Conservation (phyloP, 768 basidiomycete species). For the Russula foetens region DNA sequence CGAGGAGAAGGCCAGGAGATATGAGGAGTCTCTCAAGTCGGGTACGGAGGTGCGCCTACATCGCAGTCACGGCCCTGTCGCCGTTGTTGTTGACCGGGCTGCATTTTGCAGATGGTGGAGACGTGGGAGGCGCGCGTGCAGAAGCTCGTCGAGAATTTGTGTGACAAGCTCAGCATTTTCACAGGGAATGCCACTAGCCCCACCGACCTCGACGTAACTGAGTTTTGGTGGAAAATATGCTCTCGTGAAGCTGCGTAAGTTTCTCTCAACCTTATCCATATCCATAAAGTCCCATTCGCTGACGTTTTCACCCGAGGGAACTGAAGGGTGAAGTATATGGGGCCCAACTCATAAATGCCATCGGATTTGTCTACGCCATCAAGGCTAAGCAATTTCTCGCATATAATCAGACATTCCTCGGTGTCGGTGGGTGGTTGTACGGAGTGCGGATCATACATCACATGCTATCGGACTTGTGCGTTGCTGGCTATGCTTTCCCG, state of each 20-base stretch:
- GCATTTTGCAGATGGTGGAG: slow-evolving; percentile 54
- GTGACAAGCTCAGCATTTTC: too few species aligned
- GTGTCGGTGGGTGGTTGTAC: slow-evolving; percentile 92
- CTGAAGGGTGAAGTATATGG: slow-evolving; percentile 83
- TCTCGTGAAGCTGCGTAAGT: slow-evolving; percentile 70
- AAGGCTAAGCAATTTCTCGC: too few species aligned
- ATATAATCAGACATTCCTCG: too few species aligned
- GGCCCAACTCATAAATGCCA: too few species aligned
- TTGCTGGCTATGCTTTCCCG: slow-evolving; percentile 10
- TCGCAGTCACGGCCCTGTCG: background rate
- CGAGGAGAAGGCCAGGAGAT: slow-evolving; percentile 37
- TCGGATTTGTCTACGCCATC: too few species aligned
- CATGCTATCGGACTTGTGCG: slow-evolving; percentile 86
- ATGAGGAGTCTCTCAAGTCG: slow-evolving; percentile 61
- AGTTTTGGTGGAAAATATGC: slow-evolving; percentile 70
- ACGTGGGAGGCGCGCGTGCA: too few species aligned
- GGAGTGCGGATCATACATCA: slow-evolving; percentile 89
- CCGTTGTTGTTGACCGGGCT: slow-evolving; percentile 8
- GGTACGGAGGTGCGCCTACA: too few species aligned
- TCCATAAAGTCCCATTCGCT: background rate
- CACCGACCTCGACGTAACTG: slow-evolving; percentile 58
- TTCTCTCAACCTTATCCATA: slow-evolving; percentile 26
- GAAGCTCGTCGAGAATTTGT: too few species aligned
- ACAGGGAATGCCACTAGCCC: slow-evolving; percentile 60
- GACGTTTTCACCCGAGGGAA: too few species aligned